Evolutionary conservation across 148 eudicot species (phyloP).

Genomic region (Chenopodium album): DNA sequence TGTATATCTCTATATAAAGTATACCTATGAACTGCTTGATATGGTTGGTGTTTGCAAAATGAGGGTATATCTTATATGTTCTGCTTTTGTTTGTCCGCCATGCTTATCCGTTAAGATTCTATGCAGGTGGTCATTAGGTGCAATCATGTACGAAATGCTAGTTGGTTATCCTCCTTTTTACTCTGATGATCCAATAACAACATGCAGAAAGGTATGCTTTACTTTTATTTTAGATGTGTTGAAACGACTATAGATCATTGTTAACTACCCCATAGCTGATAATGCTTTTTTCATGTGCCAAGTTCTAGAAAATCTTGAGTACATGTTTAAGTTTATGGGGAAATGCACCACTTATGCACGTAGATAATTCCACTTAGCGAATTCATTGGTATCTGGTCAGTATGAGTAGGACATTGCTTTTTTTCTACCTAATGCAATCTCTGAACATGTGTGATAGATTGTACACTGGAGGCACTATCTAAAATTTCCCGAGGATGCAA

Average conservation of each 20-base stretch:
- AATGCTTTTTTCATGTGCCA: not conserved
- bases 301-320: not conserved
- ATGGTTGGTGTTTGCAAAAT: not conserved
- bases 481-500: constrained; percentile 83
- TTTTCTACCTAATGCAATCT: not conserved
- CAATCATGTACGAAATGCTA: constrained; percentile 97
- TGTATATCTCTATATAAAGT: not conserved
- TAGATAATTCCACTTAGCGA: not conserved
- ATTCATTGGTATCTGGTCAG: constrained; percentile 3
- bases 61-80: not conserved
- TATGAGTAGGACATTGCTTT: not conserved
- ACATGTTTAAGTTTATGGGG: not conserved
- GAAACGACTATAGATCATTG: not conserved
- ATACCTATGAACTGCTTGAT: not conserved
- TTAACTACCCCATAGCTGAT: not conserved
- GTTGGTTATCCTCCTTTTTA: constrained; percentile 98
- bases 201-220: constrained; percentile 83
- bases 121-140: constrained; percentile 98
- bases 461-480: constrained; percentile 95
- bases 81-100: not conserved
- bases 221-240: constrained; percentile 16
- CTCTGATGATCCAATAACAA: constrained; percentile 89
- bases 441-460: constrained; percentile 49
- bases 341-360: not conserved
- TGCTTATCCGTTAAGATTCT: constrained; percentile 18